A percentile compares a stretch with the other conserved stretches of the same genome.
Evolutionary conservation across 129 eudicot species (phyloP).

Genomic region (Flaveria robusta): DNA sequence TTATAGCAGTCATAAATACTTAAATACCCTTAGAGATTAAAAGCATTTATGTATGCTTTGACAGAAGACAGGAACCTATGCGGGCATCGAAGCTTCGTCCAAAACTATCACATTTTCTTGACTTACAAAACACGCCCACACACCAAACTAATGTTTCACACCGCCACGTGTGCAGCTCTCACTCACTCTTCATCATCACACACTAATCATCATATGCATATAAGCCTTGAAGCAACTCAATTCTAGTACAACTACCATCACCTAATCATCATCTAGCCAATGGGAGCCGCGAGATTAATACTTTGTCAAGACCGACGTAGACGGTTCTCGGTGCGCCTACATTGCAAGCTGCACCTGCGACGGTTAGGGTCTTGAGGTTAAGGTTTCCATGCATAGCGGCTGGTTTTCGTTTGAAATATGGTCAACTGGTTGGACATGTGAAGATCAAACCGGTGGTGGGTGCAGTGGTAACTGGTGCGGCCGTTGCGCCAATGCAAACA

Average conservation of each 20-base stretch:
- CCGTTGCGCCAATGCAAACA: conserved; percentile 29
- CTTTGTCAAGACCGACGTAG: conserved; percentile 24
- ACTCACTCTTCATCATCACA: conserved; percentile 17
- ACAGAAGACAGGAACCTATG: conserved; percentile 16
- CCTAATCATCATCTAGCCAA: not conserved
- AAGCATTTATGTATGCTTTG: not conserved
- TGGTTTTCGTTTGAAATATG: conserved; percentile 29
- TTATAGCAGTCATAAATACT: too few species aligned
- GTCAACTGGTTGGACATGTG: conserved; percentile 22
- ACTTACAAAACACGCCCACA: conserved; percentile 10
- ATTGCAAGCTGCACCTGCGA: not conserved
- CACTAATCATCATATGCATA: conserved; percentile 20
- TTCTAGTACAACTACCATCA: not conserved
- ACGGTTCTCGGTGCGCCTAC: not conserved
- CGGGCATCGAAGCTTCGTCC: conserved; percentile 13
- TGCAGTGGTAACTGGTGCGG: not conserved
- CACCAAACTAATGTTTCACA: conserved; percentile 15
- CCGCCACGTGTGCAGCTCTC: conserved; percentile 40
- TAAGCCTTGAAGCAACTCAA: conserved; percentile 1
- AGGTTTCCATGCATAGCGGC: conserved; percentile 27
- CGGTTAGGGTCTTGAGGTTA: conserved; percentile 7
- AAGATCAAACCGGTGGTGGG: conserved; percentile 29
- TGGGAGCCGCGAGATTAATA: conserved; percentile 42
- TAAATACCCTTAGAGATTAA: too few species aligned
- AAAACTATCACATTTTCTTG: conserved; percentile 25